Evolutionary conservation across 371 early-diverging fungal species (phyloP).

Genomic region (Mycotypha africana): DNA sequence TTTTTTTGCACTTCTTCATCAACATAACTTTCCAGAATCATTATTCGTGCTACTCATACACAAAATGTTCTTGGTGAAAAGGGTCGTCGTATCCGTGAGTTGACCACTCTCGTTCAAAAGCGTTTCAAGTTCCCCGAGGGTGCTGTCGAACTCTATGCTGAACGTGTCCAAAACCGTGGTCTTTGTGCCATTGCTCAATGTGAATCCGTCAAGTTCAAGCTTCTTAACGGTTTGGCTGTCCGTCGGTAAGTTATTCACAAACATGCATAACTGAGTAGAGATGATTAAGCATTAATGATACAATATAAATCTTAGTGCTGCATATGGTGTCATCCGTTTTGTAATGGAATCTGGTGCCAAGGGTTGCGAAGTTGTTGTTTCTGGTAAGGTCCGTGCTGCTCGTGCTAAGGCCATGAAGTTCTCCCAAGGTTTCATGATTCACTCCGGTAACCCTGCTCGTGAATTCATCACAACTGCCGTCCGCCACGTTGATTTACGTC

Average conservation of each 20-base stretch:
- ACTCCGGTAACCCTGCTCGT: slow-evolving; percentile 98
- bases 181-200: slow-evolving; percentile 99
- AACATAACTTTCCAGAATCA: slow-evolving; percentile 53
- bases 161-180: slow-evolving; percentile 98
- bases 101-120: slow-evolving; percentile 98
- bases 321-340: slow-evolving; percentile 98
- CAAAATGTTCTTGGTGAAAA: slow-evolving; percentile 98
- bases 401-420: slow-evolving; percentile 99
- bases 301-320: slow-evolving; percentile 58
- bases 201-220: slow-evolving; percentile 97
- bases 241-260: slow-evolving; percentile 51
- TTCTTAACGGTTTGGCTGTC: slow-evolving; percentile 95
- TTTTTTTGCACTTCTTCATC: neutral
- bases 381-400: slow-evolving; percentile 99
- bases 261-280: neutral
- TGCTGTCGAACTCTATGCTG: slow-evolving; percentile 97
- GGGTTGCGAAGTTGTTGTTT: slow-evolving; percentile 99
- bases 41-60: slow-evolving; percentile 98
- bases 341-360: slow-evolving; percentile 99
- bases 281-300: neutral
- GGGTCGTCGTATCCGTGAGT: slow-evolving; percentile 97
- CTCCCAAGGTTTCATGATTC: slow-evolving; percentile 99
- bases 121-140: slow-evolving; percentile 98
- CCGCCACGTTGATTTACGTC: slow-evolving; percentile 98
- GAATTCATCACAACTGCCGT: slow-evolving; percentile 98